Evolutionary conservation across 495 filamentous ascomycete species (phyloP), one percentile per base, ranked within the genome.

Genomic region (Clavariopsis aquatica): DNA sequence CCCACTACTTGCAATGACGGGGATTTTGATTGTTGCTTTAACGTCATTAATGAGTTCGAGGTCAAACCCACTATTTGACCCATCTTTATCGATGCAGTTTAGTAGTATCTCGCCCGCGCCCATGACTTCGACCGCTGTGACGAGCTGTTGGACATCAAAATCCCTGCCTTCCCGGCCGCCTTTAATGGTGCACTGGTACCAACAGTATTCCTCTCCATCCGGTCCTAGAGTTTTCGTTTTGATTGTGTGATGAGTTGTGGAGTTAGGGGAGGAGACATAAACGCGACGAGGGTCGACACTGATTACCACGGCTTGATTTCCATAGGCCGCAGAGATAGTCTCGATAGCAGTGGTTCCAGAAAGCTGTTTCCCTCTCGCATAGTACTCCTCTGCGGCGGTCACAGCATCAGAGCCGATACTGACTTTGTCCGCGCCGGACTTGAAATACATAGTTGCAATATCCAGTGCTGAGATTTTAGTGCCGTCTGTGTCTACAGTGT

Each of bases 151-250:
- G 10, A 96, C 94, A 75, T 96, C 92, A 52, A 98, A 78, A 69
- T 98, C 93, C 20, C 91, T 82, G 9, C 87, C 90, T 77, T 98
- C 94, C 38, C 94, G 83, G 3, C 94, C 94, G 22, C 94, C 94
- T 81, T 92, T 96, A 74, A 95, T 90, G 13, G 94, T 98, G 76
- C 93, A 96, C 57, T 96, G 93, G 68, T 98, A 98, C 94, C 94
- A 98, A 78, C 91, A 96, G 76, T 85, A 89, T 53, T 78, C 77
- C 77, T 97, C 92, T 4, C 93, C 91, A 2, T 84, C 78, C 0
- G 89, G 87, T 10, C 92, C 91, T 1, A 83, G 85, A 62, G 78
- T 83, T 13, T 77, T 73, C 3, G 94, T 96, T 72, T 82, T 80
- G 58, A 97, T 80, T 0, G 88, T 92, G 71, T 88, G 84, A 77